Base-by-base conservation (phyloP, 345 rosid species). In the Laguncularia racemosa region DNA sequence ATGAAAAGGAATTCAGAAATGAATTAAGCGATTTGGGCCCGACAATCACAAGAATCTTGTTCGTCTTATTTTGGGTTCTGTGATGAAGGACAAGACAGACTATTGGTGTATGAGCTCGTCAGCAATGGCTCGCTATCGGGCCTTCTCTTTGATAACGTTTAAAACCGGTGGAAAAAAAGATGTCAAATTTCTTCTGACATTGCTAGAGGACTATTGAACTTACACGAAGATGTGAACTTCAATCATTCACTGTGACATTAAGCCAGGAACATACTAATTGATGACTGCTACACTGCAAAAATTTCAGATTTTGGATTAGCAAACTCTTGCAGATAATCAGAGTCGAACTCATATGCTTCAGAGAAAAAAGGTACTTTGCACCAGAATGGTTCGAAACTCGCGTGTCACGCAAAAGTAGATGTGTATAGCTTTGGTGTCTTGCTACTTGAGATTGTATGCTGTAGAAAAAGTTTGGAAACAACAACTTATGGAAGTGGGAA, bases 301-400 rank as follows among this genome's bases (percentile, higher is more conserved):
- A 71, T 73, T 26, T 64, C 78, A 0, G 78, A 73, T 33, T 77
- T 77, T n/a, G 78, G 82, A 50, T 52, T 77, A 4, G 76, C 82
- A 48, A 73, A 71, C 78, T 77, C 33, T 33, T 73, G 72, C 60
- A 45, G 23, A 19, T 53, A 50, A 65, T 44, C 70, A 53, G 51
- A 73, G 70, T 48, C 62, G 50, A 5, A 61, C 72, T 4, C 21
- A 1, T 12, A 73, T 12, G 51, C 53, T 13, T 68, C 10, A 57
- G 73, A 19, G 73, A 62, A 3, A 73, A 53, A 45, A 73, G 73
- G 2, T 68, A 68, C 16, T 55, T 68, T 12, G 73, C 77, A 1
- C 77, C 77, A 2, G 77, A 73, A 38, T 73, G 73, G 73, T 60
- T 65, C 49, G 69, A 59, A 52, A 63, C 50, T 56, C 33, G 40